These are phyloP conservation scores for Phytophthora colocasiae DNA, from an alignment of 352 stramenopile genomes.

Conservation along the genomic window DNA sequence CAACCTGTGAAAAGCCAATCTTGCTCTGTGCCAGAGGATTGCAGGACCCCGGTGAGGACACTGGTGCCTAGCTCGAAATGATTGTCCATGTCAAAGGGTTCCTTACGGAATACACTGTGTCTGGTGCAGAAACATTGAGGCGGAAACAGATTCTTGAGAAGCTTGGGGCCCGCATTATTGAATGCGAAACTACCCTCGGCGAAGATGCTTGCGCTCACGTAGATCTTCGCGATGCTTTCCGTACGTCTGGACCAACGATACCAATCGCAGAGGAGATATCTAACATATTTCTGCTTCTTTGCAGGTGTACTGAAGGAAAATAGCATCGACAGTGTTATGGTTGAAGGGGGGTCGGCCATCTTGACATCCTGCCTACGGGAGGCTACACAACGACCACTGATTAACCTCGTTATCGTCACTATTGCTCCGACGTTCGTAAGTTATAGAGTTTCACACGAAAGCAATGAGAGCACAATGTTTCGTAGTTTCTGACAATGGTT, in stretches of 20 bases:
- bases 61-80: neutral
- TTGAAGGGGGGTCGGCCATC: slow-evolving; percentile 83
- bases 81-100: neutral
- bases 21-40: slow-evolving; percentile 50
- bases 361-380: slow-evolving; percentile 73
- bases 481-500: slow-evolving; percentile 3
- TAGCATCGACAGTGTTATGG: slow-evolving; percentile 76
- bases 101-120: slow-evolving; percentile 12
- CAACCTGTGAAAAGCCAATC: slow-evolving; percentile 73
- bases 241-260: slow-evolving; percentile 38
- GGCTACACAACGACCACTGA: slow-evolving; percentile 43
- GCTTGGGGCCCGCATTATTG: slow-evolving; percentile 53
- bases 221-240: slow-evolving; percentile 65
- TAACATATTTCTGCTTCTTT: neutral
- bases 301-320: slow-evolving; percentile 45
- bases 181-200: slow-evolving; percentile 36
- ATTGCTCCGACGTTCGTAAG: slow-evolving; percentile 84
- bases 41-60: slow-evolving; percentile 31
- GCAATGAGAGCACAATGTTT: too few species aligned
- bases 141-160: slow-evolving; percentile 50
- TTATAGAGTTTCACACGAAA: neutral
- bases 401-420: slow-evolving; percentile 80
- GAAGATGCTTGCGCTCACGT: slow-evolving; percentile 41
- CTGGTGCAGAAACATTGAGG: slow-evolving; percentile 40
- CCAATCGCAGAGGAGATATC: neutral